Conservation (phyloP, 352 stramenopile genomes). For the Elongisporangium undulatum region DNA sequence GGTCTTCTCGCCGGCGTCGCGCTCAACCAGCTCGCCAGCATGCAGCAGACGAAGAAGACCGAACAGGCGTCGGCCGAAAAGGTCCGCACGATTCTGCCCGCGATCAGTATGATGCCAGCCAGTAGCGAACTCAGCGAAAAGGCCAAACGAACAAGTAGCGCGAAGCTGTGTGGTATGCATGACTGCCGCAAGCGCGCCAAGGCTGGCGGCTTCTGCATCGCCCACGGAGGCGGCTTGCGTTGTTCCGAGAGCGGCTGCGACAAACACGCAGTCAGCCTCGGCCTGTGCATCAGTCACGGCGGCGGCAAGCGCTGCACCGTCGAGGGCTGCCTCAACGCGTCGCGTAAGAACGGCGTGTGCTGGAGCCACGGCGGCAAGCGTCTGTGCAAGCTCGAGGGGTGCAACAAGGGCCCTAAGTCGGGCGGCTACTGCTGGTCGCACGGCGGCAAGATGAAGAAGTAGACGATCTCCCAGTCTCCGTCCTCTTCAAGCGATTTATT, state of each 20-base stretch:
- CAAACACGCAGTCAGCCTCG: conserved; percentile 79
- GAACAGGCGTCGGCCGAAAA: conserved; percentile 10
- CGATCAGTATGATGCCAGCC: conserved; percentile 6
- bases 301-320: conserved; percentile 77
- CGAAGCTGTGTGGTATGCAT: conserved; percentile 74
- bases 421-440: conserved; percentile 83
- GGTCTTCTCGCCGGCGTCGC: conserved; percentile 42
- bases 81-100: conserved; percentile 19
- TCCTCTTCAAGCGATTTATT: background rate
- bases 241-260: conserved; percentile 68
- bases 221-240: conserved; percentile 68
- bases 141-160: conserved; percentile 44
- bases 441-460: conserved; percentile 83
- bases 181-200: conserved; percentile 80
- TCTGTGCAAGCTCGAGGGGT: conserved; percentile 72
- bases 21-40: conserved; percentile 39
- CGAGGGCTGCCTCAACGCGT: conserved; percentile 71
- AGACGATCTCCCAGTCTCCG: conserved; percentile 2
- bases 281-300: conserved; percentile 83
- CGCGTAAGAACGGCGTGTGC: conserved; percentile 78
- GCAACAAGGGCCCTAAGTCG: conserved; percentile 79
- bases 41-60: conserved; percentile 18
- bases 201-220: conserved; percentile 75
- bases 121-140: conserved; percentile 22
- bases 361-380: conserved; percentile 80